These are phyloP conservation scores for Globisporangium orthogonon DNA, from an alignment of 352 stramenopile genomes.

Conservation along the genomic window DNA sequence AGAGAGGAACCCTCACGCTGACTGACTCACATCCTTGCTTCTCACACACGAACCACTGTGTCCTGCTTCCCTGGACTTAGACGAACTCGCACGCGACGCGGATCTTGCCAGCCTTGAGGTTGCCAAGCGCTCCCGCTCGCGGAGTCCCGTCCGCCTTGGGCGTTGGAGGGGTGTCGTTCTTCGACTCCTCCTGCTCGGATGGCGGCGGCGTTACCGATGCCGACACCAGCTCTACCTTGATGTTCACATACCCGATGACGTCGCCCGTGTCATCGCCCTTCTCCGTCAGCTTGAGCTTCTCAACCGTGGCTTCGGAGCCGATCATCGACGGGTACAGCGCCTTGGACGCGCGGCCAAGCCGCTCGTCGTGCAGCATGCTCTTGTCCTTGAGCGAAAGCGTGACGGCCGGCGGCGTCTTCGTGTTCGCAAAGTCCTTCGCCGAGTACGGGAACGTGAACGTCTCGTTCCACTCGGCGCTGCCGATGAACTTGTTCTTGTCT, in stretches of 20 bases:
- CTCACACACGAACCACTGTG: background rate
- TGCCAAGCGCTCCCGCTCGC: slow-evolving; percentile 1
- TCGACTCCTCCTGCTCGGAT: background rate
- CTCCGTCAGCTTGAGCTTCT: slow-evolving; percentile 14
- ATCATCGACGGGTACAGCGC: slow-evolving; percentile 9
- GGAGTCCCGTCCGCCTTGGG: slow-evolving; percentile 1
- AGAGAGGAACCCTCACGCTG: background rate
- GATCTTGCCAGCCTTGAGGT: slow-evolving; percentile 19
- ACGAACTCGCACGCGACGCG: slow-evolving; percentile 19
- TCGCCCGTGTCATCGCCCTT: slow-evolving; percentile 18
- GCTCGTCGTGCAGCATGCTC: slow-evolving; percentile 44
- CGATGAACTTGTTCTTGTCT: slow-evolving; percentile 38
- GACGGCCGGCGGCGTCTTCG: slow-evolving; percentile 12
- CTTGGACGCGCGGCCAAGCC: slow-evolving; percentile 23
- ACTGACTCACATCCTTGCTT: background rate
- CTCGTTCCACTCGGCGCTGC: slow-evolving; percentile 61
- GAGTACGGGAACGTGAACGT: slow-evolving; percentile 73
- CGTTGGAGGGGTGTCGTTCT: slow-evolving; percentile 3
- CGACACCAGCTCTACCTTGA: slow-evolving; percentile 21
- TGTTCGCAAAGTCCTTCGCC: slow-evolving; percentile 37
- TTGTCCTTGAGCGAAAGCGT: slow-evolving; percentile 46
- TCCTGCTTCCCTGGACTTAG: background rate
- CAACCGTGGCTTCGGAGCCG: background rate
- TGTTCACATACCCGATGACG: slow-evolving; percentile 16
- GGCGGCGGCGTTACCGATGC: slow-evolving; percentile 4